Evolutionary conservation across 306 rosid species (phyloP).

Genomic region (Begonia masoniana): DNA sequence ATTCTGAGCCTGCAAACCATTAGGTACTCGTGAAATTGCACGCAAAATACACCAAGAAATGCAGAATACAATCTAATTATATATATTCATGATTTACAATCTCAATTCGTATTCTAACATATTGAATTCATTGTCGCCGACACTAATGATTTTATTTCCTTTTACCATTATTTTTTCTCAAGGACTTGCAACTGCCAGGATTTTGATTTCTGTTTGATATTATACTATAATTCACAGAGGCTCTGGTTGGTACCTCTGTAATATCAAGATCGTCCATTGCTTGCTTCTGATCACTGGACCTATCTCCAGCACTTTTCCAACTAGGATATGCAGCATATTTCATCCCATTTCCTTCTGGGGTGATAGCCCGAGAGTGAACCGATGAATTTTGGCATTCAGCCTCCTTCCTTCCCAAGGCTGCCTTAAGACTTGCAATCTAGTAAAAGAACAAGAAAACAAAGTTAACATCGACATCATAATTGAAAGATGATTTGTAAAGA

Average conservation of each 20-base stretch:
- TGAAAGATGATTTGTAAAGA: neutral
- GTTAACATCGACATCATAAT: neutral
- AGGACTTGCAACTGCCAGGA: too few species aligned
- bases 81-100: too few species aligned
- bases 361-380: constrained; percentile 16
- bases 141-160: neutral
- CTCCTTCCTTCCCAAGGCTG: constrained; percentile 66
- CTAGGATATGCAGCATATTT: constrained; percentile 42
- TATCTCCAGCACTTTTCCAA: constrained; percentile 20
- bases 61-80: too few species aligned
- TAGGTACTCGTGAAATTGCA: neutral
- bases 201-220: too few species aligned
- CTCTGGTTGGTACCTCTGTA: constrained; percentile 27
- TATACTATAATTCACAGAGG: neutral
- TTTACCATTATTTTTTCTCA: neutral
- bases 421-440: constrained; percentile 65
- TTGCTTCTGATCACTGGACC: constrained; percentile 27
- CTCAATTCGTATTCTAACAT: too few species aligned
- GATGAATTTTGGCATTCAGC: constrained; percentile 34
- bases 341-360: constrained; percentile 32
- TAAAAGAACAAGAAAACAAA: neutral
- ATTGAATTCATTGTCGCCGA: too few species aligned
- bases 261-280: constrained; percentile 40
- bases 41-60: neutral
- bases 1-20: constrained; percentile 23